Evolutionary conservation across 495 filamentous ascomycete genomes (phyloP), one percentile per base, ranked within the genome.

Genomic region (Hyaloscypha hepaticicola): DNA sequence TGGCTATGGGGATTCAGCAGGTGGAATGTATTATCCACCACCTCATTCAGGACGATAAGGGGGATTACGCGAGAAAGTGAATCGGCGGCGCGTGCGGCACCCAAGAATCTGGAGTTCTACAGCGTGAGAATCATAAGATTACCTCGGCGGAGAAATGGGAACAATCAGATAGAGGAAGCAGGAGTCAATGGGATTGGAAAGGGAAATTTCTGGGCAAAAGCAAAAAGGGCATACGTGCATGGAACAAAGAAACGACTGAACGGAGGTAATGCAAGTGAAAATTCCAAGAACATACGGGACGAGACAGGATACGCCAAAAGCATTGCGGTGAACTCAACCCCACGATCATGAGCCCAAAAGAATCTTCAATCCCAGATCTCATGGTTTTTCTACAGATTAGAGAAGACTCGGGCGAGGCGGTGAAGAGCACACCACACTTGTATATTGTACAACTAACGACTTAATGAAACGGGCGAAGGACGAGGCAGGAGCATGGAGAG

Each of bases 1-100:
- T 63, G 56, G 51, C 28, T 69, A 72, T 61, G 64, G 64, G 61
- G 70, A 72, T 55, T 65, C 64, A 11, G 19, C 31, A 8, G 22
- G 33, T 24, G 57, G 56, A 5, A 60, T 66, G 33, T 72, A 67
- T 61, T 72, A 69, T 58, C 65, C 64, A 50, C 63, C 59, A 22
- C 61, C 61, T 38, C 70, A 60, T 50, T 55, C 33, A 38, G 64
- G 70, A 55, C 61, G 66, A 52, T 68, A 64, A 29, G 26, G 6
- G 26, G 58, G 41, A 16, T 16, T 34, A 45, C 7, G 38, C 22
- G 26, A 24, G 50, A 29, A 55, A 5, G 11, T 19, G 22, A 33
- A n/a, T 24, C 19, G 22, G 52, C 6, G 31, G 4, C 38, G 38
- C 16, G 38, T 45, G 38, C 1, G 6, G 1, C 12, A 33, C 31